Conservation (phyloP, 306 rosid species). For the Cucumis sativus region DNA sequence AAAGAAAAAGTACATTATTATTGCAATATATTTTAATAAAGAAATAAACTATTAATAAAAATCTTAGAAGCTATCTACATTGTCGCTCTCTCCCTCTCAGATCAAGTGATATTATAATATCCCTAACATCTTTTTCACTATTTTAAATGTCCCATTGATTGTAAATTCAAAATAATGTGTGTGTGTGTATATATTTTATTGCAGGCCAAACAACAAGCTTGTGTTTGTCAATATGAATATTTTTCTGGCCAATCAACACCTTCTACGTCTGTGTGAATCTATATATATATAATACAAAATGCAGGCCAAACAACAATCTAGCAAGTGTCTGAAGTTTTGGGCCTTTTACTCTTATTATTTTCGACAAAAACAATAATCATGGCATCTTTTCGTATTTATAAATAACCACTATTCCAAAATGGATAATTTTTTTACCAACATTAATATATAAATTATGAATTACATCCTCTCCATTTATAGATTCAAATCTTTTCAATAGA, state of each 20-base stretch:
- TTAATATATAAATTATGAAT: neutral
- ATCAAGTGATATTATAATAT: neutral
- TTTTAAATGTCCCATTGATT: neutral
- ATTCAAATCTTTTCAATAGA: neutral
- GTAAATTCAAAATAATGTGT: neutral
- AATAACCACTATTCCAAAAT: neutral
- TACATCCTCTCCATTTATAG: neutral
- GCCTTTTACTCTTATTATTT: neutral
- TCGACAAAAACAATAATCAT: neutral
- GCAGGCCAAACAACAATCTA: neutral
- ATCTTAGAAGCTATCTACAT: neutral
- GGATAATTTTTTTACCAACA: neutral
- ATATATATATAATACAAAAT: neutral
- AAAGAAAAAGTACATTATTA: too few species aligned
- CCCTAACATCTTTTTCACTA: neutral
- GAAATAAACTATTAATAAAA: neutral
- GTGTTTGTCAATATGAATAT: neutral
- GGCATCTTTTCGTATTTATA: neutral
- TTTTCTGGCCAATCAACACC: neutral
- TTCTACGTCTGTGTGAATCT: neutral
- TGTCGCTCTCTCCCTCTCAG: neutral
- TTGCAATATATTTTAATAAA: neutral
- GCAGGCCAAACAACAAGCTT: conserved; percentile 1
- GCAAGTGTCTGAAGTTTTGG: neutral
- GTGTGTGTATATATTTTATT: neutral